Evolutionary conservation across 805 yeast genomes (phyloP), one percentile per base, ranked within the genome.

Genomic region (Blastobotrys mokoenaii): DNA sequence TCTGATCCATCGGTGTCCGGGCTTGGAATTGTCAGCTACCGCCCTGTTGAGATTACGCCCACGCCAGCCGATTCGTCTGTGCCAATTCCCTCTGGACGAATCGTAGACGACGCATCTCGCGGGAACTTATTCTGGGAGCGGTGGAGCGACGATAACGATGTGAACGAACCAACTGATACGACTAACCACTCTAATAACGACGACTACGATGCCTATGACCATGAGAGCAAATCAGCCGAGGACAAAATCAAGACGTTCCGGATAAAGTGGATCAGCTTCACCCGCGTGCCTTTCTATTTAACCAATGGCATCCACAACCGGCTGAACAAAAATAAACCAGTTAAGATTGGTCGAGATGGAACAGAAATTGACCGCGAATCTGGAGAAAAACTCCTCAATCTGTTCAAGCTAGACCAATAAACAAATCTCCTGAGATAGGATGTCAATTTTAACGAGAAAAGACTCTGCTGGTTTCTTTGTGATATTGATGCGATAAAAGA

Each of bases 271-370:
- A 38, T 67, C 2, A 56, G 65, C n/a, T 43, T 44, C 43, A 37
- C 46, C 31, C 51, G 53, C 25, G 55, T 67, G 27, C 56, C 66
- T 15, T 68, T 43, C 17, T 56, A 64, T 14, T 68, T 43, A 22
- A 46, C 50, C 29, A 53, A 53, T 32, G 61, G 68, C 1, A 50
- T 56, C 35, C 60, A 61, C 39, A 67, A 68, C 51, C 53, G 66
- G 2, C 55, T 61, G 46, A 68, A 68, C 47, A 54, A 56, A 30
- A 60, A 65, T 51, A 60, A 63, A 43, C 68, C 66, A n/a, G 62
- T 68, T 38, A 67, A 67, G 45, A 59, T 68, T 16, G 72, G 72
- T 2, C 57, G 71, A 22, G 72, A 67, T 39, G 72, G 72, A 4
- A 68, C 72, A 1, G 71, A 69, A 49, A 54, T 67, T 29, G 69